Evolutionary conservation across 169 alveolate genomes (phyloP), one percentile per base, ranked within the genome.

Genomic region (Plasmodium knowlesi): DNA sequence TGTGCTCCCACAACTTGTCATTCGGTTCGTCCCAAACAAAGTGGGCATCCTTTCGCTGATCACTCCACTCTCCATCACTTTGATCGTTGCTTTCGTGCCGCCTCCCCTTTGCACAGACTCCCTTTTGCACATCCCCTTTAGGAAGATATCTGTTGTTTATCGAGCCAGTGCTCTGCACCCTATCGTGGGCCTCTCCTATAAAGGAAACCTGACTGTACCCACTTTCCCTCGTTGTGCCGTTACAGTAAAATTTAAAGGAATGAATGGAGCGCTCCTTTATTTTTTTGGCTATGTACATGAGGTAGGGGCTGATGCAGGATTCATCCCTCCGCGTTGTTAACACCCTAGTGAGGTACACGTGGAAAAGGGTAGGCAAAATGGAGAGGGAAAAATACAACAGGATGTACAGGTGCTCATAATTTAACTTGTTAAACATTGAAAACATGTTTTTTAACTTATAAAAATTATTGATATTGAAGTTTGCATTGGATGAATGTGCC

Each of bases 321-420:
- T 74, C 12, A 3, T 86, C 70, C 16, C 67, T 53, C 0, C 41
- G 16, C 12, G 61, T 86, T 37, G 0, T 4, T 46, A 86, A 54
- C 46, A 53, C 61, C 70, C 80, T 25, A 0, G 93, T 74, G 41
- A 86, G 43, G 41, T 86, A 86, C 61, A 78, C 81, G 25, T 86
- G 93, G 37, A 86, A 86, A 28, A 86, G 61, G 2, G 86, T 46
- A 0, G 93, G 80, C 67, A 86, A 37, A 28, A 86, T 76, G 43
- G 86, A 86, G 19, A 86, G 25, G 81, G 93, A 86, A 76, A 86
- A 86, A 76, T 86, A 86, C 1, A 86, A 30, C 8, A 86, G 46
- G 25, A 86, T 86, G 28, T 86, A 86, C 19, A 86, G 53, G 34
- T 86, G 93, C 25, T 86, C 93, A n/a, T 37, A 50, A 28, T 74